These are phyloP conservation scores for Penicillium atrosanguineum DNA, from an alignment of 495 filamentous ascomycete species.

Conservation along the genomic window DNA sequence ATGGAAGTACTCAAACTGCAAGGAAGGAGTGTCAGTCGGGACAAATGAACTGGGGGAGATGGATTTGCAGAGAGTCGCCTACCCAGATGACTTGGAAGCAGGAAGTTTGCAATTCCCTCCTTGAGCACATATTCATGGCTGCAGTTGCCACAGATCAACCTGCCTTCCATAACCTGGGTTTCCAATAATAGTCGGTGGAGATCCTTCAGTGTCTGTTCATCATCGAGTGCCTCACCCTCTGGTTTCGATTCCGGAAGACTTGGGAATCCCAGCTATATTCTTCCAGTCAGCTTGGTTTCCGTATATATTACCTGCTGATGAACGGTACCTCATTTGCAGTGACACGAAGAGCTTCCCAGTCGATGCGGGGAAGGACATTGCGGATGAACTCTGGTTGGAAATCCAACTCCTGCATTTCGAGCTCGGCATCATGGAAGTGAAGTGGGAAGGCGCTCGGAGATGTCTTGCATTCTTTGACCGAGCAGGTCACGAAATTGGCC, in stretches of 20 bases:
- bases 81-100: slow-evolving; percentile 91
- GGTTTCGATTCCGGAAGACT: slow-evolving; percentile 63
- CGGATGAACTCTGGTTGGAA: slow-evolving; percentile 73
- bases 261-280: slow-evolving; percentile 74
- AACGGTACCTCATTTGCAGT: slow-evolving; percentile 74
- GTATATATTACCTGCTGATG: neutral
- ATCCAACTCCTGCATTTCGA: slow-evolving; percentile 76
- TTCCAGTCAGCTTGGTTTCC: slow-evolving; percentile 5
- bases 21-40: slow-evolving; percentile 3
- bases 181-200: slow-evolving; percentile 83
- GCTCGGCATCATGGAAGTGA: slow-evolving; percentile 86
- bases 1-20: neutral
- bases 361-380: slow-evolving; percentile 82
- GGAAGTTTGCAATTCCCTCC: slow-evolving; percentile 94
- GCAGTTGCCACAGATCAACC: slow-evolving; percentile 86
- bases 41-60: neutral
- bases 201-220: slow-evolving; percentile 68
- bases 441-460: slow-evolving; percentile 75
- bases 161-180: slow-evolving; percentile 83
- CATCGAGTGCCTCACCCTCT: slow-evolving; percentile 54
- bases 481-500: slow-evolving; percentile 95
- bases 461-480: slow-evolving; percentile 88
- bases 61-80: slow-evolving; percentile 6
- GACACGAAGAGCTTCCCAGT: slow-evolving; percentile 75
- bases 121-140: slow-evolving; percentile 89